A percentile compares a stretch with the other conserved stretches of the same genome.
Evolutionary conservation across 257 asterid species (phyloP).

Genomic region (Gardenia jasminoides): DNA sequence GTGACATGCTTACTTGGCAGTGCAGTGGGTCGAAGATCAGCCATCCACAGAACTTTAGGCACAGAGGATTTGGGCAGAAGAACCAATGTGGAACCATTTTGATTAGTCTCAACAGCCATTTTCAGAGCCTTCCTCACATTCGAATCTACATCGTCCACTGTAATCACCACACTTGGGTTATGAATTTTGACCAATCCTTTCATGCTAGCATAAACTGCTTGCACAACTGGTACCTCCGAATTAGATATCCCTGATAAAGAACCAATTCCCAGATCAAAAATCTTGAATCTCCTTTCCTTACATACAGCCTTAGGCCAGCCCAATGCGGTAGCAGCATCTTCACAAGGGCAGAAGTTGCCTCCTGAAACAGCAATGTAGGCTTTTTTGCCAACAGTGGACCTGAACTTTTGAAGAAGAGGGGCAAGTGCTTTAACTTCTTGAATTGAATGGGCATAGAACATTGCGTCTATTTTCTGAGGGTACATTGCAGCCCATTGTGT

Average conservation of each 20-base stretch:
- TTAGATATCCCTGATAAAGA: slow-evolving; percentile 53
- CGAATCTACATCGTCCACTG: slow-evolving; percentile 55
- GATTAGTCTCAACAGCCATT: slow-evolving; percentile 58
- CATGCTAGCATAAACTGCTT: slow-evolving; percentile 82
- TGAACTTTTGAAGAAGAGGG: slow-evolving; percentile 81
- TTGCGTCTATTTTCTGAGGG: slow-evolving; percentile 87
- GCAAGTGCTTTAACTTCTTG: slow-evolving; percentile 72
- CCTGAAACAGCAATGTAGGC: slow-evolving; percentile 88
- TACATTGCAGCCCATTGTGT: slow-evolving; percentile 96
- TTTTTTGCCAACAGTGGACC: slow-evolving; percentile 70
- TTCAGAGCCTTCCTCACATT: slow-evolving; percentile 73
- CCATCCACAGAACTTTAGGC: slow-evolving; percentile 82
- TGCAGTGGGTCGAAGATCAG: slow-evolving; percentile 81
- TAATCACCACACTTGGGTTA: slow-evolving; percentile 76
- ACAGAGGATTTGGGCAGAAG: slow-evolving; percentile 65
- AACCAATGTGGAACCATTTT: slow-evolving; percentile 46
- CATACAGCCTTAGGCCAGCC: slow-evolving; percentile 82
- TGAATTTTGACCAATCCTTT: slow-evolving; percentile 83
- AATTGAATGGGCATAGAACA: slow-evolving; percentile 79
- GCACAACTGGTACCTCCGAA: slow-evolving; percentile 79
- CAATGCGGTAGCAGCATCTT: slow-evolving; percentile 63
- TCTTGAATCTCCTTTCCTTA: slow-evolving; percentile 82
- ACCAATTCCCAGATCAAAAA: slow-evolving; percentile 74
- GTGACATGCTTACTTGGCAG: slow-evolving; percentile 60
- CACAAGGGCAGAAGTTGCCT: slow-evolving; percentile 79